A percentile compares a stretch with the other conserved stretches of the same genome.
phyloP scores from a whole-genome alignment of 495 filamentous ascomycete genomes.

The Daldinia grandis region DNA sequence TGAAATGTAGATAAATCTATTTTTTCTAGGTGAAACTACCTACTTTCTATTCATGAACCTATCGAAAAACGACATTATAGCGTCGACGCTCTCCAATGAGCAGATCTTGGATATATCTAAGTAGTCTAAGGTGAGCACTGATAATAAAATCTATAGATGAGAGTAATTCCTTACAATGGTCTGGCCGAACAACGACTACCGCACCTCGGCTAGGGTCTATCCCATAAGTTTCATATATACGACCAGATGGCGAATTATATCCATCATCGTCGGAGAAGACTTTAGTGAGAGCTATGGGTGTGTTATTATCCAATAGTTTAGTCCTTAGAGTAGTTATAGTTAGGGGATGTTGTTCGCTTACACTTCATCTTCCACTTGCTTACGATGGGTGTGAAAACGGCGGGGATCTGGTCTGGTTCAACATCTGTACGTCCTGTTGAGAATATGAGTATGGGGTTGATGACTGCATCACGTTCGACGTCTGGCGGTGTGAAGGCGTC shows the following conservation, averaged over 20 bases:
- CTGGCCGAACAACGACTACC: slow-evolving; percentile 69
- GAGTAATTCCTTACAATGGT: slow-evolving; percentile 65
- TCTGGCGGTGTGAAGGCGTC: slow-evolving; percentile 55
- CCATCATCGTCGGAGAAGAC: slow-evolving; percentile 73
- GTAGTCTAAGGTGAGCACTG: slow-evolving; percentile 15
- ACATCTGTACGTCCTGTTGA: slow-evolving; percentile 60
- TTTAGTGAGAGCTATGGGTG: slow-evolving; percentile 63
- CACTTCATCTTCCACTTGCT: slow-evolving; percentile 68
- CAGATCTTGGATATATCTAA: slow-evolving; percentile 44
- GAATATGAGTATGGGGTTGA: slow-evolving; percentile 67
- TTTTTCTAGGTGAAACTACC: not conserved
- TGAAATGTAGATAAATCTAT: too few species aligned
- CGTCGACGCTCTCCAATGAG: slow-evolving; percentile 26
- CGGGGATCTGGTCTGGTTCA: slow-evolving; percentile 67
- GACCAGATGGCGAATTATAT: slow-evolving; percentile 70
- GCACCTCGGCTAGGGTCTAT: slow-evolving; percentile 63
- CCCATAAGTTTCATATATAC: slow-evolving; percentile 69
- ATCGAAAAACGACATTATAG: slow-evolving; percentile 34
- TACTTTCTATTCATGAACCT: slow-evolving; percentile 29
- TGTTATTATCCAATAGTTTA: not conserved
- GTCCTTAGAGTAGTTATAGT: too few species aligned
- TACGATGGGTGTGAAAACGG: slow-evolving; percentile 65
- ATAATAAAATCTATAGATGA: slow-evolving; percentile 1
- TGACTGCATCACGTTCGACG: slow-evolving; percentile 63
- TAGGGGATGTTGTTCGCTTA: slow-evolving; percentile 35